Evolutionary conservation across 768 basidiomycete species (phyloP).

Genomic region (Collybia sp.): DNA sequence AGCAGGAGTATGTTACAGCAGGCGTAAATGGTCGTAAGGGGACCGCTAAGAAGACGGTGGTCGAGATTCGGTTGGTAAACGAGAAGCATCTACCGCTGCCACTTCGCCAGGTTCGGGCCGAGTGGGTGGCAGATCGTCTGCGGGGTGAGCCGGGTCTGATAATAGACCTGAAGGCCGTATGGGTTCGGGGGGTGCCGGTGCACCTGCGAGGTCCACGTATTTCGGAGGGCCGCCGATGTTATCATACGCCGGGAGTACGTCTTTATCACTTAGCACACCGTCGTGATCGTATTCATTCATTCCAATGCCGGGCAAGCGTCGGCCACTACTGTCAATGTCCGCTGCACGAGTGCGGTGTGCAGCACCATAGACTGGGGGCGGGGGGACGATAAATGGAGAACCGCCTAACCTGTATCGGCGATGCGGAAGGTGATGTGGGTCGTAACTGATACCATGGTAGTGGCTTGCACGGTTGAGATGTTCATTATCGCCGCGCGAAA

Average conservation of each 20-base stretch:
- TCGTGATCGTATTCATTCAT: conserved; percentile 21
- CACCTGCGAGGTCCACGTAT: conserved; percentile 17
- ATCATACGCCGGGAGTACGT: conserved; percentile 44
- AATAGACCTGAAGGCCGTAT: no score
- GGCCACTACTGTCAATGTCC: conserved; percentile 36
- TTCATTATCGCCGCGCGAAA: not conserved
- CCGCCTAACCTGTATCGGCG: conserved; percentile 13
- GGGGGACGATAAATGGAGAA: conserved; percentile 16
- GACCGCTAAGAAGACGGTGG: no score
- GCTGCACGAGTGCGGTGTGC: conserved; percentile 22
- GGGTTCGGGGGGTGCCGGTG: no score
- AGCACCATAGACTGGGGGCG: conserved; percentile 7
- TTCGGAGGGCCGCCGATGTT: conserved; percentile 40
- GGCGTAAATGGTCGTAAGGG: no score
- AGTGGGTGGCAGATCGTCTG: no score
- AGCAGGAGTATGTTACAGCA: no score
- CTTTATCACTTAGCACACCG: conserved; percentile 31
- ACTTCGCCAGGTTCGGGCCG: no score
- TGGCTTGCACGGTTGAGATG: not conserved
- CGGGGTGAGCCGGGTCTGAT: no score
- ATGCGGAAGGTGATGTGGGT: conserved; percentile 8
- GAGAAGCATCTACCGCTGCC: no score
- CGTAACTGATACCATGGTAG: not conserved
- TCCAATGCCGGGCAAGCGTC: conserved; percentile 20
- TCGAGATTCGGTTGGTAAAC: no score